phyloP scores from a whole-genome alignment of 2,329 filamentous ascomycete genomes.

The Iodosphaeria phyllophila region DNA sequence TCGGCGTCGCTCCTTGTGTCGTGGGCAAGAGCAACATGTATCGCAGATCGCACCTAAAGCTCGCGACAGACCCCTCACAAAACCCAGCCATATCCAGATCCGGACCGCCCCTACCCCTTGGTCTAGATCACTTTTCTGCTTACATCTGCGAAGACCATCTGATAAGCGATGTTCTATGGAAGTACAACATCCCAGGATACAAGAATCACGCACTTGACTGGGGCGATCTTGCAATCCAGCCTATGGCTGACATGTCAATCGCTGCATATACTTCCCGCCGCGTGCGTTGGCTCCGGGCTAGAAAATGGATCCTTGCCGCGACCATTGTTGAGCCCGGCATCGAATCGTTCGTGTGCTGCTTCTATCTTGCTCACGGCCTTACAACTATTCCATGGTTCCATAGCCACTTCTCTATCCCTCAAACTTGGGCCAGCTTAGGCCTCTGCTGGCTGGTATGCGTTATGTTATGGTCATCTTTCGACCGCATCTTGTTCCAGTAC shows the following conservation, averaged over 20 bases:
- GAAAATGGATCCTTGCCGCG: slow-evolving; percentile 80
- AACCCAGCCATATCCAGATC: slow-evolving; percentile 22
- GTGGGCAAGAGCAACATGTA: slow-evolving; percentile 99
- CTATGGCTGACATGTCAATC: slow-evolving; percentile 66
- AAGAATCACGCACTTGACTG: slow-evolving; percentile 69
- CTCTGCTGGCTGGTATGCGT: slow-evolving; percentile 49
- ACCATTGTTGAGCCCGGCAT: slow-evolving; percentile 87
- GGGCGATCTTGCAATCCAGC: slow-evolving; percentile 79
- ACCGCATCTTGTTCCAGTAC: slow-evolving; percentile 53
- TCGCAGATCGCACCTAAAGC: slow-evolving; percentile 72
- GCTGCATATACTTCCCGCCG: slow-evolving; percentile 61
- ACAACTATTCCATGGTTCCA: slow-evolving; percentile 53
- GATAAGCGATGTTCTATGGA: slow-evolving; percentile 85
- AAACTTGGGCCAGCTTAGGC: slow-evolving; percentile 49
- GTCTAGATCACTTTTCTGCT: slow-evolving; percentile 82
- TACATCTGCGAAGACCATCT: slow-evolving; percentile 98
- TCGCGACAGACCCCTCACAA: slow-evolving; percentile 35
- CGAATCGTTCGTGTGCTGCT: slow-evolving; percentile 68
- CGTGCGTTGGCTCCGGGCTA: slow-evolving; percentile 76
- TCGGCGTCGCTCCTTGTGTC: slow-evolving; percentile 77
- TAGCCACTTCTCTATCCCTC: slow-evolving; percentile 29
- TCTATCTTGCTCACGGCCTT: slow-evolving; percentile 61
- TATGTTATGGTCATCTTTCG: slow-evolving; percentile 51
- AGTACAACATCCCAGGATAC: slow-evolving; percentile 40
- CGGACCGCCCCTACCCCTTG: slow-evolving; percentile 29